Evolutionary conservation across 225 moss, liverwort and hornwort species (phyloP).

Genomic region (Lunularia cruciata): DNA sequence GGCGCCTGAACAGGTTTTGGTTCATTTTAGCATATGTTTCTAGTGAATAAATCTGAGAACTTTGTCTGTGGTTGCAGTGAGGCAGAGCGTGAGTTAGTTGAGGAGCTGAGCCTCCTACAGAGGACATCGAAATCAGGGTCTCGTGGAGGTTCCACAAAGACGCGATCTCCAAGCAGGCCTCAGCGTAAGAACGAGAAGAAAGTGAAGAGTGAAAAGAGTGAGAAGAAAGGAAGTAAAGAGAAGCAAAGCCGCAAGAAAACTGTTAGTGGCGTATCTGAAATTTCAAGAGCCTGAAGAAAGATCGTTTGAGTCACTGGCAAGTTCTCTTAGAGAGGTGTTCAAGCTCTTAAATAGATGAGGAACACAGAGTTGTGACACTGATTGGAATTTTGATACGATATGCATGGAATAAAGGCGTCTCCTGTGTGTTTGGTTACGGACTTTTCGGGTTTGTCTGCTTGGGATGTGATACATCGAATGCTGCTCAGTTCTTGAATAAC

Average conservation of each 20-base stretch:
- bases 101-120: conserved; percentile 74
- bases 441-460: not conserved
- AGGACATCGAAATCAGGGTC: conserved; percentile 51
- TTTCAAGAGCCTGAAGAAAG: conserved; percentile 20
- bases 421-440: not conserved
- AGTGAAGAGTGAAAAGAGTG: conserved; percentile 53
- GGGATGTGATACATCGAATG: not conserved
- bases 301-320: conserved; percentile 44
- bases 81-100: conserved; percentile 73
- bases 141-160: conserved; percentile 64
- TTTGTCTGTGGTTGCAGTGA: conserved; percentile 63
- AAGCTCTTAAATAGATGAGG: conserved; percentile 14
- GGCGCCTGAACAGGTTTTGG: too few relatives aligned
- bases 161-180: conserved; percentile 68
- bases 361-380: conserved; percentile 15
- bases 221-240: conserved; percentile 27
- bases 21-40: too few relatives aligned
- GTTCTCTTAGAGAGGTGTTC: conserved; percentile 33
- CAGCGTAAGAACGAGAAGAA: conserved; percentile 64
- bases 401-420: conserved; percentile 39
- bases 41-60: too few relatives aligned
- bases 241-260: conserved; percentile 64
- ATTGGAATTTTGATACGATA: conserved; percentile 18
- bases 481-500: not conserved
- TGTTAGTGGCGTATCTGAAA: conserved; percentile 30